Base-by-base conservation (phyloP, 148 eudicot species). In the Vaccinium vitisidaea region DNA sequence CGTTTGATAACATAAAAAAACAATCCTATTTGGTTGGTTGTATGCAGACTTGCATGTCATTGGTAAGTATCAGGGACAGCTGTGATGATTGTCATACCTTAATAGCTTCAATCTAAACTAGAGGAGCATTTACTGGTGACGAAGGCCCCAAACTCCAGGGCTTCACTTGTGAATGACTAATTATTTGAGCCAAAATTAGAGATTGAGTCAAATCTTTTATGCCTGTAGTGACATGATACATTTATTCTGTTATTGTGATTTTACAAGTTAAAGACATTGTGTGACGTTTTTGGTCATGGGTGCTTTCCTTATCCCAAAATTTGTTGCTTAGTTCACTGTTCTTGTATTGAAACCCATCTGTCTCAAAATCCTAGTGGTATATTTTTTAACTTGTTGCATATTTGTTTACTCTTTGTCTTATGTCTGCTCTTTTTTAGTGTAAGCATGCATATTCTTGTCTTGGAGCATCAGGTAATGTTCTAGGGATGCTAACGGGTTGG, bases 81-180 rank as follows among this genome's bases (percentile, higher is more conserved):
- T 48, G 23, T 46, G 55, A 43, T 81, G 83, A 65, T 81, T 46
- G 75, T 59, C 43, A 65, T 81, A 63, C 27, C 52, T 30, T 18
- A 58, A 65, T 65, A n/a, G 67, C 75, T 21, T 63, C 75, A 48
- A 48, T 63, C 48, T 39, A 63, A n/a, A 61, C 32, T 21, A 59
- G 49, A n/a, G 14, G 21, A 82, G 50, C 76, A 27, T 25, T 67
- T 49, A 14, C 1, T 13, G 39, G 8, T 27, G 13, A 61, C 50
- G 56, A 4, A 48, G 56, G 9, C 39, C 70, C 27, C 59, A 43
- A 14, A 18, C 1, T 61, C 15, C 18, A 27, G 25, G 82, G 25
- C 67, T 79, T 79, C 39, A 25, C 32, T 30, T 50, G 59, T 19
- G 61, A 30, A 56, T 10, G 16, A 55, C 83, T 81, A 43, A 5